Conservation (phyloP, 169 alveolate genomes). For the Eimeria maxima region DNA sequence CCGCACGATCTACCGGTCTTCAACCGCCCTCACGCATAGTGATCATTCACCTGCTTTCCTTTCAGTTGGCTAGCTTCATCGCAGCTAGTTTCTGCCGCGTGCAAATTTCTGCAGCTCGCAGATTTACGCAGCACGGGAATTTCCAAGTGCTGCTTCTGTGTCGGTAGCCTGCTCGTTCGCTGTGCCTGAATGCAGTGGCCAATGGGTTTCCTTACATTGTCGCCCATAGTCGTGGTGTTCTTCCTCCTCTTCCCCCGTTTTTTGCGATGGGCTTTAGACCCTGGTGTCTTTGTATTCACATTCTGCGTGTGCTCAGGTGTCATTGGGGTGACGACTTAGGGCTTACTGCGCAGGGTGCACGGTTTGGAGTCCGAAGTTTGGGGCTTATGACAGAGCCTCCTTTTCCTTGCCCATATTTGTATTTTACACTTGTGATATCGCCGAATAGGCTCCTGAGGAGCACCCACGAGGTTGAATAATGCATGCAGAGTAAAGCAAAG, state of each 20-base stretch:
- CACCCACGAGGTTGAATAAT: not conserved
- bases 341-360: not conserved
- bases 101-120: no score
- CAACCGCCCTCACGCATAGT: not conserved
- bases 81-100: not conserved
- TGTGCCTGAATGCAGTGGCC: not conserved
- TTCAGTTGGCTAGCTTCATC: not conserved
- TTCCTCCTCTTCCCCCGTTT: not conserved
- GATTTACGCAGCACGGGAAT: not conserved
- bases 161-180: not conserved
- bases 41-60: not conserved
- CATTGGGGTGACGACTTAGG: not conserved
- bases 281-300: not conserved
- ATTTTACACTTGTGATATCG: not conserved
- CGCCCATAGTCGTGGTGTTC: not conserved
- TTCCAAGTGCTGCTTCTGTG: not conserved
- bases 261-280: not conserved
- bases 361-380: not conserved
- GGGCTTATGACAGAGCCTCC: not conserved
- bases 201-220: not conserved
- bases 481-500: not conserved
- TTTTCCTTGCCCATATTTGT: not conserved
- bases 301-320: not conserved
- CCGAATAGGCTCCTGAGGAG: not conserved
- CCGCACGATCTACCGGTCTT: not conserved